Base-by-base conservation (phyloP, 352 stramenopile genomes). In the Globisporangium cederbergense region DNA sequence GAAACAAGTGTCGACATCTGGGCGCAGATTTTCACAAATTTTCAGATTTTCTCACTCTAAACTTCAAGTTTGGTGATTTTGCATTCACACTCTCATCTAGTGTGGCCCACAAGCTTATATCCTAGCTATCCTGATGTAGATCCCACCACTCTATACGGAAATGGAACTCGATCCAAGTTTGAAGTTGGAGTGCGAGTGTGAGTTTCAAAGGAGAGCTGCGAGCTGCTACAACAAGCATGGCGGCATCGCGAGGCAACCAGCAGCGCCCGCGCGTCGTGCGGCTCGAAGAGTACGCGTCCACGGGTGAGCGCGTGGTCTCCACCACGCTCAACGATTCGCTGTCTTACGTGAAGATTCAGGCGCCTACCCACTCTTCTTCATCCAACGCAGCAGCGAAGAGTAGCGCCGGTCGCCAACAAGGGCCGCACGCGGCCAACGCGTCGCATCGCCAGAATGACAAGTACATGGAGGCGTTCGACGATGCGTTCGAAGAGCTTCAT, bases 401-500 rank as follows among this genome's bases (percentile, higher is more conserved):
- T 45, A 60, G 25, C 25, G 30, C n/a, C 20, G 59, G 51, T 50
- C 43, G n/a, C 9, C 46, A 52, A n/a, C 46, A 52, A n/a, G 49
- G 45, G 13, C 36, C 58, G 16, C 67, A 78, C 36, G 68, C 65
- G 1, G 79, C 83, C 10, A 74, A 67, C 50, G 53, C 64, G 28
- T 86, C 78, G 6, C 86, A 95, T 63, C 70, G 68, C n/a, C 67
- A 84, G 47, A 87, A 93, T 36, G 83, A 96, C 54, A 64, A 60
- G 46, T 96, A 94, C 70, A 80, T 92, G 70, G 75, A 86, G 14
- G 72, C 65, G 0, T 93, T 94, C 30, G 80, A 92, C 65, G 46
- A 61, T 14, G 79, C 71, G 6, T 78, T 78, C 59, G 69, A 88
- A 45, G 78, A 86, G 43, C 38, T 87, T 34, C 57, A 70, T 47